phyloP scores from a whole-genome alignment of 192 early-diverging fungal species.

The Coemansia sp. region DNA sequence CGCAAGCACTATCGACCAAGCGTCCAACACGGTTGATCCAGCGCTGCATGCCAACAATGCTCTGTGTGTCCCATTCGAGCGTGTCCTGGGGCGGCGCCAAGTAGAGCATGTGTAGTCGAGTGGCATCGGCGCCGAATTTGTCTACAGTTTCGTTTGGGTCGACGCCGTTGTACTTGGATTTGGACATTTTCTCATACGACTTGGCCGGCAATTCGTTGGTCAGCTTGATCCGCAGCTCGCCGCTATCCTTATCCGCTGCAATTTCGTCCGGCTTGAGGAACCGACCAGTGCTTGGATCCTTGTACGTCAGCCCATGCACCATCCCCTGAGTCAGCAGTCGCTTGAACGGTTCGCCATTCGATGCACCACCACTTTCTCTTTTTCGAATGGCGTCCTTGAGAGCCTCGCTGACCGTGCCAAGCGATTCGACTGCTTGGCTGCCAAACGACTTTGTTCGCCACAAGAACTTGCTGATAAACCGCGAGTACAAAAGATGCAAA shows the following conservation, averaged over 20 bases:
- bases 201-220: constrained; percentile 62
- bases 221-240: constrained; percentile 60
- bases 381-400: constrained; percentile 21
- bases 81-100: constrained; percentile 88
- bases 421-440: background rate
- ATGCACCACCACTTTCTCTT: constrained; percentile 37
- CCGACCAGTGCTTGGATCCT: constrained; percentile 69
- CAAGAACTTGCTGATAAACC: constrained; percentile 88
- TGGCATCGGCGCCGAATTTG: constrained; percentile 78
- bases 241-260: background rate
- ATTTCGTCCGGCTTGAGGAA: constrained; percentile 81
- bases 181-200: constrained; percentile 95
- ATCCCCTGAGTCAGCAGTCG: constrained; percentile 90
- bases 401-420: background rate
- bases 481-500: constrained; percentile 89
- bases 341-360: constrained; percentile 84
- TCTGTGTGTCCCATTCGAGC: constrained; percentile 87
- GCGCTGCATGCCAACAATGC: constrained; percentile 91
- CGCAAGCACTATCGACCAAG: constrained; percentile 54
- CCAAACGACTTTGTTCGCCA: constrained; percentile 60
- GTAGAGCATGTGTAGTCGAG: constrained; percentile 82
- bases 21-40: constrained; percentile 70
- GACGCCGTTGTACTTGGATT: constrained; percentile 94
- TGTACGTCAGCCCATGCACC: constrained; percentile 87
- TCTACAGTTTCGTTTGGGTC: constrained; percentile 67